Evolutionary conservation across 768 basidiomycete species (phyloP), one percentile per base, ranked within the genome.

Genomic region (Dioszegia aurantiaca): DNA sequence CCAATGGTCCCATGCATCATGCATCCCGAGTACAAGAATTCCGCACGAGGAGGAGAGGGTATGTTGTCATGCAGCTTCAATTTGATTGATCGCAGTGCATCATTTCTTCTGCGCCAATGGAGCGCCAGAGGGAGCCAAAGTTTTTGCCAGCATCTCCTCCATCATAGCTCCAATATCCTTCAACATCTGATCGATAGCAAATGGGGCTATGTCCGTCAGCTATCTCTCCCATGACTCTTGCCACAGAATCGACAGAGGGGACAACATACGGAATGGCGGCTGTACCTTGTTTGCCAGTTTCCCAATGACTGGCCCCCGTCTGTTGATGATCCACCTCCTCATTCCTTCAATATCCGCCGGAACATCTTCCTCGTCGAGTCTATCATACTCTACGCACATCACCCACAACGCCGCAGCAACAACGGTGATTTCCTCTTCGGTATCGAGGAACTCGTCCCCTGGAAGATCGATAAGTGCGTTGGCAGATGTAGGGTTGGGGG

Each of bases 191-290:
- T 69, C 65, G 30, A 65, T 59, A 2, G 60, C 61, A 56, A 48
- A 65, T 6, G 65, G 63, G n/a, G 61, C 70, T 72, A 28, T 26
- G 9, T 4, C 24, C 19, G 19, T 59, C 56, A 60, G 58, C 46
- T 14, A 10, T 43, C 27, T 4, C 24, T 33, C 46, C n/a, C 42
- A 43, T 23, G 8, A 33, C 33, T 6, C 33, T 6, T 14, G 33
- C 33, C 14, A 14, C 6, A 33, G 33, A 12, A 45, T 5, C 21
- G 8, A 8, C 44, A 19, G 27, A 24, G 14, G 36, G 33, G 5
- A 27, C 21, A 24, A 68, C 70, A 66, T 61, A 72, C 70, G 58
- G 59, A 72, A 69, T 12, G 70, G 70, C 40, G 70, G 70, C 59
- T 72, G 65, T 12, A 72, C 53, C 54, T 72, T 69, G 4, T 41